phyloP scores from a whole-genome alignment of 257 asterid genomes.

The Solanum okadae region DNA sequence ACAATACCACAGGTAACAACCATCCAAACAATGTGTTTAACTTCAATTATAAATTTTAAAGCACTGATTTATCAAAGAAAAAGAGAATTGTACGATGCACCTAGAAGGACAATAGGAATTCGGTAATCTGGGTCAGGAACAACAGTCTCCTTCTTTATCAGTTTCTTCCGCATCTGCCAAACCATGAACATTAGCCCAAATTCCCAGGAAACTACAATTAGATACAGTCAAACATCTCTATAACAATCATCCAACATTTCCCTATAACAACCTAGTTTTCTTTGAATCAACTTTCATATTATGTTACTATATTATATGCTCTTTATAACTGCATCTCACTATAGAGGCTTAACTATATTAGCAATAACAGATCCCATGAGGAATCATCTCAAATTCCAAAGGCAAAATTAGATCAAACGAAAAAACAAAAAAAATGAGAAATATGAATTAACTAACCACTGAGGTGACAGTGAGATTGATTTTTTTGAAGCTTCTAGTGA shows the following conservation, averaged over 20 bases:
- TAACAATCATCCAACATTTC: neutral
- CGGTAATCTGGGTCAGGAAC: slow-evolving; percentile 90
- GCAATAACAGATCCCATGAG: neutral
- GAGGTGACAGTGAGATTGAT: slow-evolving; percentile 38
- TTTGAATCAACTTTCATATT: neutral
- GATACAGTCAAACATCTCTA: neutral
- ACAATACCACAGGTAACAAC: neutral
- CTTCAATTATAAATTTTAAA: neutral
- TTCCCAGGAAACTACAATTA: no score
- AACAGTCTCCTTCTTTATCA: slow-evolving; percentile 32
- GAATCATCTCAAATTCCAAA: neutral
- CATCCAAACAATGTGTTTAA: neutral
- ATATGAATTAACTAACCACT: slow-evolving; percentile 27
- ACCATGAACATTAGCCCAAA: neutral
- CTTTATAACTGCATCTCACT: neutral
- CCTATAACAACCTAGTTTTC: neutral
- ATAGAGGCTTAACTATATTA: neutral
- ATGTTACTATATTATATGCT: no score
- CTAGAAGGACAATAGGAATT: slow-evolving; percentile 72
- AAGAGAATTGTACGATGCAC: slow-evolving; percentile 9
- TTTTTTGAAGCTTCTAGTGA: slow-evolving; percentile 11
- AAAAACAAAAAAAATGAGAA: neutral
- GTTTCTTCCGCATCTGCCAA: slow-evolving; percentile 56
- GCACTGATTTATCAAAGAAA: neutral
- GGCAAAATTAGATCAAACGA: neutral